A percentile compares a stretch with the other conserved stretches of the same genome.
Conservation (phyloP, 306 rosid species). For the Prunus fruticosa region DNA sequence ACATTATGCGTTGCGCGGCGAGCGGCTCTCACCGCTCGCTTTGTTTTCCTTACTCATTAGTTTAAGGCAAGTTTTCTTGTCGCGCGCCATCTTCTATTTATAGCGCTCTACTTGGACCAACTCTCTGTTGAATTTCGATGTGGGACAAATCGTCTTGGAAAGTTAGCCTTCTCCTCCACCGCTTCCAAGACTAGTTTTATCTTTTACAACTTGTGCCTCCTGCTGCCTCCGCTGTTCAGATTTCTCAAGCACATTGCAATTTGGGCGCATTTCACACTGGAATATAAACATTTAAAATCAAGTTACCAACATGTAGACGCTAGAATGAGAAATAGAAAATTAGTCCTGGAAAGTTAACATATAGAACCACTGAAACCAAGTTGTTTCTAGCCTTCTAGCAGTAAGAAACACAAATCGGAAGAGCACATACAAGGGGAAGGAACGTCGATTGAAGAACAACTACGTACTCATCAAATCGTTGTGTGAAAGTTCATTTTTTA, state of each 20-base stretch:
- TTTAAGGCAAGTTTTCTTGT: not conserved
- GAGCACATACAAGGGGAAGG: not conserved
- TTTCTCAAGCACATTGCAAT: not conserved
- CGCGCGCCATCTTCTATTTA: not conserved
- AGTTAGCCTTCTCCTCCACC: not conserved
- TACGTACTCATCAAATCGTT: not conserved
- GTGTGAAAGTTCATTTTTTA: not conserved
- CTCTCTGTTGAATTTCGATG: slow-evolving; percentile 8
- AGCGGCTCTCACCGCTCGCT: slow-evolving; percentile 78
- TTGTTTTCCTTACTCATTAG: slow-evolving; percentile 99
- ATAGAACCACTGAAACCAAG: not conserved
- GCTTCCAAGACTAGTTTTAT: not conserved
- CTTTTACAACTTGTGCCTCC: not conserved
- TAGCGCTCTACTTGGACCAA: rapidly evolving
- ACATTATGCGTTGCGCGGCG: slow-evolving; percentile 34
- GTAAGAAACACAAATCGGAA: not conserved
- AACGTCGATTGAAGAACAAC: not conserved
- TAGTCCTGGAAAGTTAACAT: not conserved
- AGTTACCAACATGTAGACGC: no score
- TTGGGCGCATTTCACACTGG: not conserved
- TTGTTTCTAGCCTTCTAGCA: not conserved
- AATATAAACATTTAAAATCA: no score
- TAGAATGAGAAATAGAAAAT: no score
- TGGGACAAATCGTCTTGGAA: slow-evolving; percentile 24
- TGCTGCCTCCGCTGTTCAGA: not conserved